These are phyloP conservation scores for Trypanosoma vivax DNA, from an alignment of 208 protist genomes.

Conservation along the genomic window DNA sequence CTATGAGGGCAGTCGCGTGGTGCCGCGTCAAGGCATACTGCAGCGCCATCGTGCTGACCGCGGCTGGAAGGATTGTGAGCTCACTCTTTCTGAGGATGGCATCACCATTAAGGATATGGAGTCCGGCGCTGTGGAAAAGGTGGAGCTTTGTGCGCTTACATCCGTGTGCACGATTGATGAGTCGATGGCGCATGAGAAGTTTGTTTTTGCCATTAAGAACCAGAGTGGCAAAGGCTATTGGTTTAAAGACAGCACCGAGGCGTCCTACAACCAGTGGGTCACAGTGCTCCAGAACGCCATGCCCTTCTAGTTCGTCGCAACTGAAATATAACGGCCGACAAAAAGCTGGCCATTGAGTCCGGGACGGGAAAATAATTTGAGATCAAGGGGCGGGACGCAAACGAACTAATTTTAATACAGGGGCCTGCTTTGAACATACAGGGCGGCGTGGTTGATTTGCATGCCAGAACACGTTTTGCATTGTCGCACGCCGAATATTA, in stretches of 20 bases:
- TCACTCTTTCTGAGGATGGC: slow-evolving; percentile 39
- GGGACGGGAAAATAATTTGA: no score
- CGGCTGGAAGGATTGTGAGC: slow-evolving; percentile 76
- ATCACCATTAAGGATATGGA: slow-evolving; percentile 40
- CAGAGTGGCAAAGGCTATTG: slow-evolving; percentile 76
- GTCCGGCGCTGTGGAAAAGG: slow-evolving; percentile 33
- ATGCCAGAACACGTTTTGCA: no score
- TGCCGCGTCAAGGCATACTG: slow-evolving; percentile 34
- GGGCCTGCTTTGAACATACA: no score
- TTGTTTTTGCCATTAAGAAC: slow-evolving; percentile 82
- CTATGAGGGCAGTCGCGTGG: slow-evolving; percentile 27
- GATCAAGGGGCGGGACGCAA: no score
- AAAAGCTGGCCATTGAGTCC: no score
- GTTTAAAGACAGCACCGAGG: slow-evolving; percentile 49
- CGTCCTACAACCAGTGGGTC: slow-evolving; percentile 57
- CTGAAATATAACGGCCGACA: no score
- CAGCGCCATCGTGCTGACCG: slow-evolving; percentile 64
- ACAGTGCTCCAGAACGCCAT: slow-evolving; percentile 50
- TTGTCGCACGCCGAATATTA: no score
- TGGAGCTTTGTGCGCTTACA: slow-evolving; percentile 52
- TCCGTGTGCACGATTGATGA: slow-evolving; percentile 83
- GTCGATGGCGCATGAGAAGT: slow-evolving; percentile 58
- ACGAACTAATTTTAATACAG: no score
- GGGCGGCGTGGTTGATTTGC: no score
- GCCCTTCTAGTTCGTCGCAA: slow-evolving; percentile 21